A percentile compares a stretch with the other conserved stretches of the same genome.
Evolutionary conservation across 805 yeast species (phyloP).

Genomic region (Spencermartinsiella europaea): DNA sequence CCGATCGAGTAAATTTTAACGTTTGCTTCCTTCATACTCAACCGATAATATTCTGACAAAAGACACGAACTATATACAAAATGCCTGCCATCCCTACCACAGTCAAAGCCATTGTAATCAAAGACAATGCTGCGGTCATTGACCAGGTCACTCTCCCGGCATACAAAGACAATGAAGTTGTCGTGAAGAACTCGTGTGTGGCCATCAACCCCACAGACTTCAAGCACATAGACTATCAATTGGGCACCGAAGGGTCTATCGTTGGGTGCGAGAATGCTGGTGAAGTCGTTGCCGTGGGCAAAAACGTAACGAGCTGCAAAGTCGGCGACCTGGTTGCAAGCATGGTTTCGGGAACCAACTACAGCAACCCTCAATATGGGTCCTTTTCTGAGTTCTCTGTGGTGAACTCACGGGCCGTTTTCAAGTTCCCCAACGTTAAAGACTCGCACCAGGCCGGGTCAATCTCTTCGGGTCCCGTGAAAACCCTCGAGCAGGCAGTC

Average conservation of each 20-base stretch:
- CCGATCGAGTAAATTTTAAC: too few species aligned
- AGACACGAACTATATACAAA: too few species aligned
- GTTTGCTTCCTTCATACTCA: too few species aligned
- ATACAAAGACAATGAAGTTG: constrained; percentile 32
- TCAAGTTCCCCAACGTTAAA: constrained; percentile 23
- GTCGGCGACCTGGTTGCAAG: constrained; percentile 55
- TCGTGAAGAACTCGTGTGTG: constrained; percentile 48
- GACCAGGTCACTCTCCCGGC: constrained; percentile 7
- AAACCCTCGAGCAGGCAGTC: constrained; percentile 60
- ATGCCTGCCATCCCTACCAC: constrained; percentile 11
- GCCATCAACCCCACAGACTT: constrained; percentile 71
- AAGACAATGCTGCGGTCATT: constrained; percentile 5
- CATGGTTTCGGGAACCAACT: constrained; percentile 49
- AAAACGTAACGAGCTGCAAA: constrained; percentile 34
- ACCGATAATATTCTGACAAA: too few species aligned
- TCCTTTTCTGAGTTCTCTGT: constrained; percentile 53
- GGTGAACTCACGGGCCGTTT: constrained; percentile 33
- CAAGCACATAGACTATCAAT: constrained; percentile 44
- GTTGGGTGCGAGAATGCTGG: constrained; percentile 64
- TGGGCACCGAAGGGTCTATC: constrained; percentile 39
- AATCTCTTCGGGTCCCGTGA: constrained; percentile 36
- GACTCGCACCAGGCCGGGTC: constrained; percentile 22
- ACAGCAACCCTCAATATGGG: constrained; percentile 41
- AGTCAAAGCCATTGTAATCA: constrained; percentile 11
- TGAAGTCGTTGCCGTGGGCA: constrained; percentile 48